Evolutionary conservation across 2,329 filamentous ascomycete genomes (phyloP).

Genomic region (Talaromyces sp.): DNA sequence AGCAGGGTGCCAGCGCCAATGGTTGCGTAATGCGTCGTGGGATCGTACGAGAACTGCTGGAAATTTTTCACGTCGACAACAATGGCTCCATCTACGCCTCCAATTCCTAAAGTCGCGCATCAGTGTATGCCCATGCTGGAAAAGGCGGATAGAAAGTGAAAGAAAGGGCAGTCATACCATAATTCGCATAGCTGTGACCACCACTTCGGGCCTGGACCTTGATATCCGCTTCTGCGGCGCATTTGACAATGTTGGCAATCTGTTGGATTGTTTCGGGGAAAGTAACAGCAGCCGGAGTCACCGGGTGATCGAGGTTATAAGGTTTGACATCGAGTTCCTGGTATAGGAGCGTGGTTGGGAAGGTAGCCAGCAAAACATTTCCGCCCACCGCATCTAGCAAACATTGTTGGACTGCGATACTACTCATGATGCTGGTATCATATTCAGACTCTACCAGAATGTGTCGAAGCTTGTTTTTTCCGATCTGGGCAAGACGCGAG

Average conservation of each 20-base stretch:
- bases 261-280: slow-evolving; percentile 32
- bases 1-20: slow-evolving; percentile 30
- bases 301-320: slow-evolving; percentile 27
- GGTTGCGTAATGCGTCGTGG: slow-evolving; percentile 25
- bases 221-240: slow-evolving; percentile 35
- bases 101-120: slow-evolving; percentile 19
- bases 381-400: slow-evolving; percentile 12
- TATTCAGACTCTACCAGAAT: neutral
- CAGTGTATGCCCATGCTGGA: neutral
- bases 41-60: slow-evolving; percentile 24
- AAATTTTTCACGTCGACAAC: slow-evolving; percentile 13
- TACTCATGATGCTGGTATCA: slow-evolving; percentile 8
- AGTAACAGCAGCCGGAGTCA: slow-evolving; percentile 27
- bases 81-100: slow-evolving; percentile 26
- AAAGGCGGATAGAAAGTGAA: neutral
- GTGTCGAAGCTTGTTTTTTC: neutral
- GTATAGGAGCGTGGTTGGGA: slow-evolving; percentile 9
- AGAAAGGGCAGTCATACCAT: slow-evolving; percentile 25
- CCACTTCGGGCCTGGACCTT: slow-evolving; percentile 49
- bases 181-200: slow-evolving; percentile 51
- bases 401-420: slow-evolving; percentile 10
- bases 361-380: slow-evolving; percentile 8
- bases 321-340: slow-evolving; percentile 15
- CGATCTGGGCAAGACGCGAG: neutral
- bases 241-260: slow-evolving; percentile 42